phyloP scores from a whole-genome alignment of 192 early-diverging fungal genomes.

The Blastocladiella britannica region DNA sequence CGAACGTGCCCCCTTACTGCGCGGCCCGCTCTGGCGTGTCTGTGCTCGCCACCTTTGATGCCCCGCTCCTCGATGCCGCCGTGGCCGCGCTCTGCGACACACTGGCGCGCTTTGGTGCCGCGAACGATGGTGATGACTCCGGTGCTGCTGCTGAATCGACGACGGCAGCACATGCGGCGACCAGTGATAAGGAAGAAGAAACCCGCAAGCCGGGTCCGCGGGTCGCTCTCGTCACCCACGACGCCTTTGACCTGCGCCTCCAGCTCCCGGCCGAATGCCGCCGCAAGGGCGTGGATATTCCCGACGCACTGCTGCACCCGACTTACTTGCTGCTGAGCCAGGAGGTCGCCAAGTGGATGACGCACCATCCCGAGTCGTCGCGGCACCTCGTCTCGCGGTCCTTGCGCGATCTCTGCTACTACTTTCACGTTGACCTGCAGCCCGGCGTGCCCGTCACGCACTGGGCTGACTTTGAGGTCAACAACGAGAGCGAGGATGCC shows the following conservation, averaged over 20 bases:
- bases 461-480: no score
- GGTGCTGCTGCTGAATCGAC: no score
- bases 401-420: conserved; percentile 26
- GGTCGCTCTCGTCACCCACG: conserved; percentile 53
- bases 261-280: conserved; percentile 41
- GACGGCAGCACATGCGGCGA: no score
- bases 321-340: conserved; percentile 47
- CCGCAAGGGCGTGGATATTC: conserved; percentile 36
- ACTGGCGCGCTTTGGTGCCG: conserved; percentile 30
- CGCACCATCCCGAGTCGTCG: conserved; percentile 30
- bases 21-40: not conserved
- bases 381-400: conserved; percentile 25
- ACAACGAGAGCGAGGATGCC: no score
- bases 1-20: not conserved
- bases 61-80: conserved; percentile 34
- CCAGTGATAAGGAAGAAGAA: no score
- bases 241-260: conserved; percentile 46
- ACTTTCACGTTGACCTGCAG: conserved; percentile 18
- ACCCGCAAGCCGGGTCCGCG: conserved; percentile 21
- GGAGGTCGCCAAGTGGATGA: conserved; percentile 39
- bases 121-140: conserved; percentile 24
- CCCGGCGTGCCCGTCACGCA: conserved; percentile 21
- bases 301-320: conserved; percentile 28
- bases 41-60: conserved; percentile 33
- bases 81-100: conserved; percentile 25